Percentiles rank a stretch among this genome's conserved stretches.
phyloP scores from a whole-genome alignment of 768 basidiomycete genomes.

The Trametes gibbosa region DNA sequence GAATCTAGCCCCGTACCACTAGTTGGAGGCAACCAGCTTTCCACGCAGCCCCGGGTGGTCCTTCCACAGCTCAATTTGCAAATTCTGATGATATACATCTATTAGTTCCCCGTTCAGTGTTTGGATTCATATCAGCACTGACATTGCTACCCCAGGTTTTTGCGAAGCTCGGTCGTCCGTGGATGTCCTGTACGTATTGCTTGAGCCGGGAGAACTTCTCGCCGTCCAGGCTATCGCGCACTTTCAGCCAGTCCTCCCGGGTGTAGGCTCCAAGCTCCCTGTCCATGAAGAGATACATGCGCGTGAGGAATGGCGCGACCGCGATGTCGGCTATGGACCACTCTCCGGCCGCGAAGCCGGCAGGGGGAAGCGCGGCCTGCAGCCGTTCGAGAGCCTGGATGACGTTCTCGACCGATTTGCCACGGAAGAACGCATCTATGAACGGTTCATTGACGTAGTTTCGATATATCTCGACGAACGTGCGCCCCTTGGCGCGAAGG shows the following conservation, averaged over 20 bases:
- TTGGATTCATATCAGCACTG: constrained; percentile 19
- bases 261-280: constrained; percentile 52
- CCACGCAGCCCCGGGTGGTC: constrained; percentile 2
- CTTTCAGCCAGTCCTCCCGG: constrained; percentile 44
- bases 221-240: constrained; percentile 41
- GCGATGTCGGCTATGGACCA: constrained; percentile 64
- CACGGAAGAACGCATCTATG: constrained; percentile 35
- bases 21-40: background rate
- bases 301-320: constrained; percentile 56
- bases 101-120: too few relatives aligned
- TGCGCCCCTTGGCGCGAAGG: constrained; percentile 52
- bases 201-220: constrained; percentile 46
- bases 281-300: constrained; percentile 41
- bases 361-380: constrained; percentile 46
- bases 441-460: constrained; percentile 42
- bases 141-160: constrained; percentile 49
- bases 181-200: constrained; percentile 46
- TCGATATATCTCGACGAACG: constrained; percentile 54
- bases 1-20: too few relatives aligned
- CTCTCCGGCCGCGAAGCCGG: constrained; percentile 42
- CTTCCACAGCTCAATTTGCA: constrained; percentile 3
- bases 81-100: background rate
- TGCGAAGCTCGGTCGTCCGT: constrained; percentile 50
- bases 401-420: constrained; percentile 42
- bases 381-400: constrained; percentile 42